phyloP scores from a whole-genome alignment of 192 early-diverging fungal species.

The Hyaloraphidium curvatum region DNA sequence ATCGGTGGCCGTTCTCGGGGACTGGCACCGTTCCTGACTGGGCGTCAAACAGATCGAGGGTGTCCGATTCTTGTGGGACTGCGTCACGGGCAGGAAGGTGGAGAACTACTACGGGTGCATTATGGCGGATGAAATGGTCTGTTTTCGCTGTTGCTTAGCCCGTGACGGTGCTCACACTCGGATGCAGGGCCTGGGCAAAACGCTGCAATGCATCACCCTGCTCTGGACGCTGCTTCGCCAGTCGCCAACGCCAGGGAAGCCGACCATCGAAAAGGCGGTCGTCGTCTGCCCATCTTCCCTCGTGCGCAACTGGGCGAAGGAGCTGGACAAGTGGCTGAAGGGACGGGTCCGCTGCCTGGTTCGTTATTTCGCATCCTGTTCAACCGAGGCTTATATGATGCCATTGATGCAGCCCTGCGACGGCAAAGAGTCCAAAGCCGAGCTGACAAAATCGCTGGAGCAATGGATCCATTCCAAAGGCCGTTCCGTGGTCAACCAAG shows the following conservation, averaged over 20 bases:
- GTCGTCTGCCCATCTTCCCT: conserved; percentile 90
- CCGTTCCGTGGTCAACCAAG: conserved; percentile 60
- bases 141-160: not conserved
- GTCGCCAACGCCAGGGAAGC: conserved; percentile 67
- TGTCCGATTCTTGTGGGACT: conserved; percentile 85
- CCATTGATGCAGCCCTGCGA: conserved; percentile 48
- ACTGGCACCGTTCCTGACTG: not conserved
- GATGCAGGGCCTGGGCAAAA: conserved; percentile 64
- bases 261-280: conserved; percentile 88
- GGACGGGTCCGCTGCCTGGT: not conserved
- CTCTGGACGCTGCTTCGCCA: conserved; percentile 95
- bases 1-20: not conserved
- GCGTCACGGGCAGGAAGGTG: conserved; percentile 61
- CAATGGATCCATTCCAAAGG: conserved; percentile 71
- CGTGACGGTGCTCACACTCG: conserved; percentile 3
- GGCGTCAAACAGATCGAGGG: conserved; percentile 61
- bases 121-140: conserved; percentile 94
- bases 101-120: conserved; percentile 79
- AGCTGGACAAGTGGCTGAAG: conserved; percentile 25
- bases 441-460: conserved; percentile 50
- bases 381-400: conserved; percentile 1
- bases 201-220: conserved; percentile 79
- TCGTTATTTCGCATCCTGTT: not conserved
- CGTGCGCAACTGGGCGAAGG: conserved; percentile 98
- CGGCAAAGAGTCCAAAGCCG: conserved; percentile 71